Percentiles rank a stretch among this genome's conserved stretches.
These are phyloP conservation scores for Eutrema yunnanense DNA, from an alignment of 345 rosid species.

Conservation along the genomic window DNA sequence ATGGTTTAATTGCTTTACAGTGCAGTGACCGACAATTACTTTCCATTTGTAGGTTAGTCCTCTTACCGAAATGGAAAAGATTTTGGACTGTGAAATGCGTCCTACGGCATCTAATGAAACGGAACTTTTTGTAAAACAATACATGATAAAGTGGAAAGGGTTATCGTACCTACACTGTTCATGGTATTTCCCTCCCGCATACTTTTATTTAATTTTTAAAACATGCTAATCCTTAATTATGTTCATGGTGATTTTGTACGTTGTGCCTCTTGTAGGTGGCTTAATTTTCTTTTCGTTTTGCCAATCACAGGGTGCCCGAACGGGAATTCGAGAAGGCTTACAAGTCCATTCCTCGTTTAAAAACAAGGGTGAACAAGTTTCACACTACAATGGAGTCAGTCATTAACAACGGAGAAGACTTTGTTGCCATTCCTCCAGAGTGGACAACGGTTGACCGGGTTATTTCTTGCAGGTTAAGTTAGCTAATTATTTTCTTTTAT, in stretches of 20 bases:
- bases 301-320: conserved; percentile 74
- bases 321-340: conserved; percentile 85
- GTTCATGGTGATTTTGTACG: background rate
- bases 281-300: background rate
- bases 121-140: no score
- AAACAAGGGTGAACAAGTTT: conserved; percentile 61
- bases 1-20: background rate
- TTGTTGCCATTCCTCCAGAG: conserved; percentile 72
- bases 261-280: background rate
- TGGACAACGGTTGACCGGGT: conserved; percentile 88
- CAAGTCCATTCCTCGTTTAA: conserved; percentile 72
- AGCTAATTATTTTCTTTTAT: background rate
- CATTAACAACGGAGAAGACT: conserved; percentile 53
- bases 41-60: conserved; percentile 63
- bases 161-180: conserved; percentile 90
- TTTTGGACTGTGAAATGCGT: conserved; percentile 75
- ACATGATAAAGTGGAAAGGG: conserved; percentile 59
- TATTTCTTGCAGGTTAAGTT: conserved; percentile 63
- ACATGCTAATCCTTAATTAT: background rate
- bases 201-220: background rate
- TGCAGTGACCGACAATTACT: conserved; percentile 5
- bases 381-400: conserved; percentile 41
- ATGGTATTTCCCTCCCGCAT: conserved; percentile 45
- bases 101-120: conserved; percentile 48
- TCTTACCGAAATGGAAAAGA: conserved; percentile 57